Conservation (phyloP, 2,329 filamentous ascomycete genomes). For the Monosporascus sp. region DNA sequence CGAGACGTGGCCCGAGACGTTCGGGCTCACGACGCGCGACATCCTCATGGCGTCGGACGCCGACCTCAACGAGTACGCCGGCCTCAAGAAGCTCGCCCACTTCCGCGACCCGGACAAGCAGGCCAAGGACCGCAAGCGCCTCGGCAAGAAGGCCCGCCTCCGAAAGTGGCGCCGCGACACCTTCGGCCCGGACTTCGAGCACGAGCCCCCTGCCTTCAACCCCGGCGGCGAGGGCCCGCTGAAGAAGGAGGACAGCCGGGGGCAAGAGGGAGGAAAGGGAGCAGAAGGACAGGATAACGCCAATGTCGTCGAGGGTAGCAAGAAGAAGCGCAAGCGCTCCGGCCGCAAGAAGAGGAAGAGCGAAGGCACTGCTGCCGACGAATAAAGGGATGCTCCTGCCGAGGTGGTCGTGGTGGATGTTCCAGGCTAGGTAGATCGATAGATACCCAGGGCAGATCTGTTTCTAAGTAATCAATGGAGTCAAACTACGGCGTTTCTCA, state of each 20-base stretch:
- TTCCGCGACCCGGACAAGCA: conserved; percentile 91
- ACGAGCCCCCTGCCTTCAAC: conserved; percentile 53
- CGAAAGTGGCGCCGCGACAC: conserved; percentile 74
- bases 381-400: background rate
- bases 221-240: conserved; percentile 36
- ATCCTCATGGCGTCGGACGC: conserved; percentile 84
- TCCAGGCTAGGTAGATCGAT: conserved; percentile 3
- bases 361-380: conserved; percentile 2
- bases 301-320: conserved; percentile 31
- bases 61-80: conserved; percentile 83
- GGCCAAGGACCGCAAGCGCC: conserved; percentile 76
- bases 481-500: no score
- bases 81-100: conserved; percentile 88
- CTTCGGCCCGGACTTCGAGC: conserved; percentile 56
- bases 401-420: background rate
- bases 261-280: conserved; percentile 17
- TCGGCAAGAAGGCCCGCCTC: conserved; percentile 89
- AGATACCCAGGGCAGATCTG: background rate
- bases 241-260: conserved; percentile 14
- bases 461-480: no score
- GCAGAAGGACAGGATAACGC: conserved; percentile 11
- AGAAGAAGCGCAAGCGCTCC: conserved; percentile 30
- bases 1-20: conserved; percentile 84
- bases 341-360: conserved; percentile 20
- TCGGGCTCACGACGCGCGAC: conserved; percentile 83